Base-by-base conservation (phyloP, 2,329 filamentous ascomycete genomes). In the Ustulina deusta region DNA sequence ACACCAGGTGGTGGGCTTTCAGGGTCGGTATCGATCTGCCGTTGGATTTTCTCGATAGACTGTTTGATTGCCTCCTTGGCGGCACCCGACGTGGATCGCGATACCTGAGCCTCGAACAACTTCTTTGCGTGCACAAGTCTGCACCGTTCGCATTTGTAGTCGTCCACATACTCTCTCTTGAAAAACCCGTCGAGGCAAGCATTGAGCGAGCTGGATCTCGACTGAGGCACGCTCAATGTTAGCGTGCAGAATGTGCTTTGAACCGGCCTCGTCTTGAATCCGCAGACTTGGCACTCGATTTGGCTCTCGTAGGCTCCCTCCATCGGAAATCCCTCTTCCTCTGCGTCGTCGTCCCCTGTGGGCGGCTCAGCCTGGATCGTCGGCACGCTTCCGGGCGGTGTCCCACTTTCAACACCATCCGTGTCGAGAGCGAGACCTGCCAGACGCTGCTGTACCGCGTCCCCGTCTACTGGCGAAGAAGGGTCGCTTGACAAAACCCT, bases 81-180 rank as follows among this genome's bases (percentile, higher is more conserved):
- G 22, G 78, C 78, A 5, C 86, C 83, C 0, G 87, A 87, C 25
- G 79, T 84, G 3, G 87, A 84, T 63, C 82, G 86, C 38, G 82
- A 79, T 38, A 91, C 77, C 70, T 93, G 89, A 6, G 84, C 81
- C 69, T 88, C 83, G 70, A 93, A 87, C 58, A 86, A 80, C 34
- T 89, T 83, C 61, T 93, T 82, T 3, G 94, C 94, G 78, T 97
- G 92, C 49, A 93, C 81, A n/a, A 99, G 84, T 25, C 94, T 89
- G 77, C 96, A 99, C 80, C 90, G 92, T 75, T 97, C 96, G 81
- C 96, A 99, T 73, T 93, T 94, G 84, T 97, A 99, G 78, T 97
- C 96, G 70, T 98, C 95, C 72, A 99, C 97, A 78, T 94, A 91
- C 79, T 99, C 96, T 0, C 93, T 93, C 81, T 97, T 97, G 73